These are phyloP conservation scores for Ogataea zsoltii DNA, from an alignment of 805 yeast genomes.

Conservation along the genomic window DNA sequence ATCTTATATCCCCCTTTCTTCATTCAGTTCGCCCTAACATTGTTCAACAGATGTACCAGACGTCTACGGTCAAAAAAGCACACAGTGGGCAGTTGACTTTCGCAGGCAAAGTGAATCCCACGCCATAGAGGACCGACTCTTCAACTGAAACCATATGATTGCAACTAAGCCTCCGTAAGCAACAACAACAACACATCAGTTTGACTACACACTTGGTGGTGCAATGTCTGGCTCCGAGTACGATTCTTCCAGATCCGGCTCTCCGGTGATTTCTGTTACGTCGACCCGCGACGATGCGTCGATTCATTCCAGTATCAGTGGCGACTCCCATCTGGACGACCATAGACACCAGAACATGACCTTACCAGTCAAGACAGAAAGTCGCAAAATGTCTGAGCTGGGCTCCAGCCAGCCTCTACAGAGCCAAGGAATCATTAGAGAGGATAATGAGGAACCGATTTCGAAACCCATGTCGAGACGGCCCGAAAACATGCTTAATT, in stretches of 20 bases:
- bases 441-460: slow-evolving; percentile 9
- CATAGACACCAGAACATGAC: slow-evolving; percentile 37
- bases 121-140: slow-evolving; percentile 3
- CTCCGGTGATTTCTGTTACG: slow-evolving; percentile 30
- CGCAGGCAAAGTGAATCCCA: slow-evolving; percentile 4
- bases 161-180: slow-evolving; percentile 16
- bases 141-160: slow-evolving; percentile 12
- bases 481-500: slow-evolving; percentile 24
- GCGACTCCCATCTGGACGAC: slow-evolving; percentile 37
- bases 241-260: slow-evolving; percentile 24
- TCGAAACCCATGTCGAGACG: slow-evolving; percentile 12
- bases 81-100: slow-evolving; percentile 4
- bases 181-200: background rate
- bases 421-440: slow-evolving; percentile 7
- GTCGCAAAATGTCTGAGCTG: slow-evolving; percentile 12
- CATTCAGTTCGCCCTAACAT: no score
- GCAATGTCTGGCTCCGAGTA: slow-evolving; percentile 27
- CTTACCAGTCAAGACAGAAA: slow-evolving; percentile 34
- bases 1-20: no score
- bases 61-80: slow-evolving; percentile 1
- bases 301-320: slow-evolving; percentile 37
- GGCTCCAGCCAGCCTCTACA: slow-evolving; percentile 2
- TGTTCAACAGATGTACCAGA: slow-evolving; percentile 4
- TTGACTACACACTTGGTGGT: background rate
- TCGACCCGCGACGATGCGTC: slow-evolving; percentile 35